phyloP scores from a whole-genome alignment of 768 basidiomycete species.

The Boletus tomentosulus region DNA sequence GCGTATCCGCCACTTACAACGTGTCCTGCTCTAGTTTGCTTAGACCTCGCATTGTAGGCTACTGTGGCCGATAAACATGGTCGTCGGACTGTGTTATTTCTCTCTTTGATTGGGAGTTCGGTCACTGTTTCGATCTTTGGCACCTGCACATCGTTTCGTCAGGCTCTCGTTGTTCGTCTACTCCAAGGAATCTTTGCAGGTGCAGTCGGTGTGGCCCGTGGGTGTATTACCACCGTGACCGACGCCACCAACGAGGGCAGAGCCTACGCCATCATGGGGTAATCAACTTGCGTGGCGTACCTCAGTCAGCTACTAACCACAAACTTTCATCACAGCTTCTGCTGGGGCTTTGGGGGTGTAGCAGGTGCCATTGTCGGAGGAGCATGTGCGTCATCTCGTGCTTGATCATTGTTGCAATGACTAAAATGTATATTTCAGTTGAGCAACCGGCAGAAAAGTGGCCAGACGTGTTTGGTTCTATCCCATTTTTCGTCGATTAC shows the following conservation, averaged over 20 bases:
- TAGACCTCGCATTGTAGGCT: slow-evolving; percentile 44
- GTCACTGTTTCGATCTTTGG: slow-evolving; percentile 76
- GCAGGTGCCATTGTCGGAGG: slow-evolving; percentile 85
- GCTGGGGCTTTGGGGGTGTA: slow-evolving; percentile 96
- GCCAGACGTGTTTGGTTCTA: slow-evolving; percentile 65
- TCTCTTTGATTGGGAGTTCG: slow-evolving; percentile 83
- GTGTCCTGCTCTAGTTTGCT: not conserved
- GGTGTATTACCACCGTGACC: slow-evolving; percentile 81
- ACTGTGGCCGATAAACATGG: slow-evolving; percentile 94
- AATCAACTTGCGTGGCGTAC: not conserved
- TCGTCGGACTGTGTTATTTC: slow-evolving; percentile 74
- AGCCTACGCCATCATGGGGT: slow-evolving; percentile 93
- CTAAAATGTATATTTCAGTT: slow-evolving; percentile 41
- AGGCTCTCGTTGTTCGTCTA: slow-evolving; percentile 83
- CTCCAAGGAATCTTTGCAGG: slow-evolving; percentile 92
- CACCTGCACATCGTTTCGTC: slow-evolving; percentile 65
- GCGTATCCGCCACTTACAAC: slow-evolving; percentile 10
- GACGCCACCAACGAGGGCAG: slow-evolving; percentile 90
- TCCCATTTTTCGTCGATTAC: slow-evolving; percentile 67
- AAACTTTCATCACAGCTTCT: slow-evolving; percentile 51
- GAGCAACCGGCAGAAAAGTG: slow-evolving; percentile 85
- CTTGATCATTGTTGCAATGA: not conserved
- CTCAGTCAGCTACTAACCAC: slow-evolving; percentile 1
- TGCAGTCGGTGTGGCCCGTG: slow-evolving; percentile 91
- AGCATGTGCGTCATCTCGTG: slow-evolving; percentile 50